These are phyloP conservation scores for Luvunga scandens DNA, from an alignment of 345 rosid genomes.

Conservation along the genomic window DNA sequence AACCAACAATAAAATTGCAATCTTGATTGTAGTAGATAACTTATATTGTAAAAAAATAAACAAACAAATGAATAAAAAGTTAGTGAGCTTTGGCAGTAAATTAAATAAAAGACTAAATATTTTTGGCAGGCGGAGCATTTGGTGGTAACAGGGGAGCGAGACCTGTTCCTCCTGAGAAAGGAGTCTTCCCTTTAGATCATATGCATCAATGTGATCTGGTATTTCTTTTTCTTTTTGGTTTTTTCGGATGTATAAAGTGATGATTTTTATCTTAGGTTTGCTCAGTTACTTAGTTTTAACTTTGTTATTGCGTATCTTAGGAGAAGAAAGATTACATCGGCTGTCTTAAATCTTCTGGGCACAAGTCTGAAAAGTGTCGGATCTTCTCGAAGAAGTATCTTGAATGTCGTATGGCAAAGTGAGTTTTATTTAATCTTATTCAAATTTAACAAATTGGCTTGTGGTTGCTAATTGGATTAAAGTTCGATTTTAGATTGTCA, in stretches of 20 bases:
- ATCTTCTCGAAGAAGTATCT: constrained; percentile 73
- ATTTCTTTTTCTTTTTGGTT: not conserved
- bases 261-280: not conserved
- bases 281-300: not conserved
- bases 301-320: constrained; percentile 31
- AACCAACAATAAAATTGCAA: not conserved
- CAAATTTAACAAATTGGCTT: not conserved
- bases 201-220: constrained; percentile 84
- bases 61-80: not conserved
- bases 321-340: constrained; percentile 87
- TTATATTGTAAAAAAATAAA: no score
- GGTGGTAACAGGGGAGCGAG: constrained; percentile 91
- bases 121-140: constrained; percentile 78
- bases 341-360: constrained; percentile 77
- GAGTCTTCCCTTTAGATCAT: constrained; percentile 91
- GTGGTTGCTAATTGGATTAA: not conserved
- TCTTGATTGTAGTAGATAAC: not conserved
- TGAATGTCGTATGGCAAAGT: constrained; percentile 93
- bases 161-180: constrained; percentile 94
- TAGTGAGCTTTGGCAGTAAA: not conserved
- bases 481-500: not conserved
- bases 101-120: not conserved
- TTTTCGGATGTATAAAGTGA: not conserved
- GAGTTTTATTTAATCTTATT: constrained; percentile 25
- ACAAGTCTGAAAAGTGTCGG: constrained; percentile 77